Base-by-base conservation (phyloP, 352 stramenopile genomes). In the Phytophthora sp. region DNA sequence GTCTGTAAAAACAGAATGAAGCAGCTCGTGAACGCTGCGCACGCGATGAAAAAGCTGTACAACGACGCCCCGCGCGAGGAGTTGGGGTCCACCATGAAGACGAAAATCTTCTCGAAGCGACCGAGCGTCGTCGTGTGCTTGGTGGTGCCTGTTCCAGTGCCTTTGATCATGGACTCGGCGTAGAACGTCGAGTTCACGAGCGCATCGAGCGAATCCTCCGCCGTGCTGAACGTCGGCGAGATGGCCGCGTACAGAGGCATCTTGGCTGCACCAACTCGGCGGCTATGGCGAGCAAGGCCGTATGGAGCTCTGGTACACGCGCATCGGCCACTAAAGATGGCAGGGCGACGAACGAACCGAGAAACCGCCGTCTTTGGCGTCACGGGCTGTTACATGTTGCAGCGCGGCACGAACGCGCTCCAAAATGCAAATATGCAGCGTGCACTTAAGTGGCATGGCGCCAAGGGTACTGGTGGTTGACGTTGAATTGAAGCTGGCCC, bases 1-100 rank as follows among this genome's bases (percentile, higher is more conserved):
- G 83, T 92, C 53, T 88, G 75, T 8, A 92, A 37, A 38, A 91
- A 89, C 44, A 92, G 71, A 60, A 89, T 89, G 56, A 87, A 77
- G 58, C 83, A 92, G 59, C 79, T 89, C 32, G 72, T 72, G 38
- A 92, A 87, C 30, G 83, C 83, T 5, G 83, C 79, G 26, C 69
- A 75, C 3, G 72, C 77, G 65, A 92, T 92, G 57, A 91, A 76
- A 49, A 87, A 88, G 66, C 81, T 88, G 54, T 88, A 92, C 54
- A 92, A 53, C 35, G 81, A 79, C 21, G 80, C 79, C 4, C 54
- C 65, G n/a, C 71, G 73, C 13, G 83, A 92, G 21, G 83, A 92
- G 12, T 80, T 82, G 9, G 81, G 83, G 49, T 91, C 81, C 15
- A 88, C 81, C 66, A 92, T 82, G 63, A 92, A 92, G 28, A 80